Evolutionary conservation across 768 basidiomycete species (phyloP), one percentile per base, ranked within the genome.

Genomic region (Cubamyces sp.): DNA sequence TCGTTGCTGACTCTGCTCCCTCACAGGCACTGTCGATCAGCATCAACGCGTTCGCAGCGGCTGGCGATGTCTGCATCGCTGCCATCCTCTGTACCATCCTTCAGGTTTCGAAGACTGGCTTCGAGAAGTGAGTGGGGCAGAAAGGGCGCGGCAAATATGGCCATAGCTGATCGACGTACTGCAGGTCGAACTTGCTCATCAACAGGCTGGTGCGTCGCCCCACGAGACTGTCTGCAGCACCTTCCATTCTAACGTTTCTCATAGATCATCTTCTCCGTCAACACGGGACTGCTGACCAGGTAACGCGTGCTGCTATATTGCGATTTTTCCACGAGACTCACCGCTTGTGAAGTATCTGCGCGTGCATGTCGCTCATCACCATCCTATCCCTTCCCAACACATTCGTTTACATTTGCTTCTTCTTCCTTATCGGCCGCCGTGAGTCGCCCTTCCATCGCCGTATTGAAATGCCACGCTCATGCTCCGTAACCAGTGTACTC

Each of bases 321-420:
- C 26, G n/a, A 16, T 19, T 16, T 3, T 26, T 1, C 1, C 15
- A 21, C 11, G 9, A 16, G n/a, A n/a, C n/a, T 51, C 14, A 16
- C 47, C 14, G 23, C 41, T 9, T 18, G 5, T 5, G n/a, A 19
- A 66, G 60, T 28, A 66, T 80, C 37, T 79, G 78, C 51, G 79
- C 79, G 14, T 70, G 79, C 43, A 74, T 71, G n/a, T 79, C 79
- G n/a, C 70, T 80, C 41, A 56, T 79, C 23, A 76, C 77, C 18
- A 82, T 83, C 56, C 68, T 82, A 11, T 71, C 76, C 3, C 81
- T 78, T 71, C 79, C 78, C 12, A 68, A 79, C 39, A 83, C 82
- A 9, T 74, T 85, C 58, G 81, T 84, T 49, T 85, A 85, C 67
- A 82, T 83, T 23, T 79, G 81, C 46, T 85, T 85, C 70, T 85